Evolutionary conservation across 495 filamentous ascomycete species (phyloP).

Genomic region (Penicillium desertorum): DNA sequence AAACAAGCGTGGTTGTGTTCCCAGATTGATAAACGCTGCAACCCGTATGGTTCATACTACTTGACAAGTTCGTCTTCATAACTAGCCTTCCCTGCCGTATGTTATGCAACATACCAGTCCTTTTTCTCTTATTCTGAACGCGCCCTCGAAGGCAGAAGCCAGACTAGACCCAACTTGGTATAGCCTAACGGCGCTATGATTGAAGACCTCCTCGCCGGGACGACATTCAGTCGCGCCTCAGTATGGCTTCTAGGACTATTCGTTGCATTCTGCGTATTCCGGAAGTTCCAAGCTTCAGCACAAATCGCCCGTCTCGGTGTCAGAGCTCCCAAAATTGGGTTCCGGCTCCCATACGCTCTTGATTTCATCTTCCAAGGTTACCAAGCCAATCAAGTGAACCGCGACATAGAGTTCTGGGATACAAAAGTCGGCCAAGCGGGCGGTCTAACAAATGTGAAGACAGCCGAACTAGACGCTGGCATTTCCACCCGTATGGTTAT

Average conservation of each 20-base stretch:
- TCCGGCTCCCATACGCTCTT: slow-evolving; percentile 51
- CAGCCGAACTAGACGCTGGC: slow-evolving; percentile 58
- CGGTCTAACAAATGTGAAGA: slow-evolving; percentile 43
- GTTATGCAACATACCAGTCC: background rate
- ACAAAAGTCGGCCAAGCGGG: slow-evolving; percentile 44
- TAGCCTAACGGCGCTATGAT: slow-evolving; percentile 32
- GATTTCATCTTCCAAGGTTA: slow-evolving; percentile 59
- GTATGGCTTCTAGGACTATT: slow-evolving; percentile 31
- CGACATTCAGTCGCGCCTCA: slow-evolving; percentile 28
- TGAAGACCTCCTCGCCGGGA: slow-evolving; percentile 31
- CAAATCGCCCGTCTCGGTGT: slow-evolving; percentile 39
- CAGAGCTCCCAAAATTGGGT: slow-evolving; percentile 35
- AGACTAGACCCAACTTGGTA: background rate
- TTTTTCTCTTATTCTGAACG: background rate
- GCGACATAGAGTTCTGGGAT: slow-evolving; percentile 62
- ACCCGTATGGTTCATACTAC: background rate
- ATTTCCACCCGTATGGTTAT: slow-evolving; percentile 57
- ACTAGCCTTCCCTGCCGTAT: background rate
- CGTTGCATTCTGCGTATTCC: slow-evolving; percentile 26
- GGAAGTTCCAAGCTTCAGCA: slow-evolving; percentile 33
- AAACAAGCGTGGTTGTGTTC: background rate
- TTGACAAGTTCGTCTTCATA: background rate
- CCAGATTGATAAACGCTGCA: background rate
- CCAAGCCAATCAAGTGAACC: slow-evolving; percentile 47
- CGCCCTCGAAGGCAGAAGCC: background rate